Conservation (phyloP, 805 yeast genomes). For the Cyberlindnera sargentensis region DNA sequence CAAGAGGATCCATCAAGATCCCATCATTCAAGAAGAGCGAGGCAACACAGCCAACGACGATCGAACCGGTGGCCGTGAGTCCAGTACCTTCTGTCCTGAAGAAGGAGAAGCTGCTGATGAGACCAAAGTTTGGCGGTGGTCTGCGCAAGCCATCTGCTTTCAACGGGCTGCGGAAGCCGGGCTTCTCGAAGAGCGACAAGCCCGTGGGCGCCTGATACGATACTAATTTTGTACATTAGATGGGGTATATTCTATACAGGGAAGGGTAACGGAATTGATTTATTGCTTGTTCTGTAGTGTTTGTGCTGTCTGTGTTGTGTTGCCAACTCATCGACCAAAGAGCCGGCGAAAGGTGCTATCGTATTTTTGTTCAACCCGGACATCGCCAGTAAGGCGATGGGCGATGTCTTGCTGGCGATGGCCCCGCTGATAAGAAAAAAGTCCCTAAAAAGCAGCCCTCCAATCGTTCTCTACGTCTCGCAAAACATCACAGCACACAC, state of each 20-base stretch:
- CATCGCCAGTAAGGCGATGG: too few species aligned
- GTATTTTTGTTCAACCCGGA: too few species aligned
- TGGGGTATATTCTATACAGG: conserved; percentile 1
- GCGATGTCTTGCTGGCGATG: too few species aligned
- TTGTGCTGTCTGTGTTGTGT: too few species aligned
- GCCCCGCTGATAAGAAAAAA: too few species aligned
- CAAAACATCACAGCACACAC: background rate
- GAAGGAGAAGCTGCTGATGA: conserved; percentile 10
- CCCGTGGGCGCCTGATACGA: conserved; percentile 12
- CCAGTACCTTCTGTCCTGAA: conserved; percentile 1
- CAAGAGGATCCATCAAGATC: conserved; percentile 1
- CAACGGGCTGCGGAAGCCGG: conserved; percentile 22
- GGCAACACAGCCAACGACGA: background rate
- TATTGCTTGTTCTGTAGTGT: too few species aligned
- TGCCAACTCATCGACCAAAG: too few species aligned
- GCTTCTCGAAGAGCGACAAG: conserved; percentile 19
- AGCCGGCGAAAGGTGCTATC: too few species aligned
- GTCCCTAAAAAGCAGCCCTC: too few species aligned
- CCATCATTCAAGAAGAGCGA: conserved; percentile 1
- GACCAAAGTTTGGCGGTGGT: conserved; percentile 21
- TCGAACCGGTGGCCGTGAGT: background rate
- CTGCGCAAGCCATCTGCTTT: conserved; percentile 20
- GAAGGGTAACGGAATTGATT: background rate
- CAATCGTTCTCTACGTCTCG: background rate
- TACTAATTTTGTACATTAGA: conserved; percentile 6